phyloP scores from a whole-genome alignment of 1,284 basidiomycete species.

The Baeospora myosura region DNA sequence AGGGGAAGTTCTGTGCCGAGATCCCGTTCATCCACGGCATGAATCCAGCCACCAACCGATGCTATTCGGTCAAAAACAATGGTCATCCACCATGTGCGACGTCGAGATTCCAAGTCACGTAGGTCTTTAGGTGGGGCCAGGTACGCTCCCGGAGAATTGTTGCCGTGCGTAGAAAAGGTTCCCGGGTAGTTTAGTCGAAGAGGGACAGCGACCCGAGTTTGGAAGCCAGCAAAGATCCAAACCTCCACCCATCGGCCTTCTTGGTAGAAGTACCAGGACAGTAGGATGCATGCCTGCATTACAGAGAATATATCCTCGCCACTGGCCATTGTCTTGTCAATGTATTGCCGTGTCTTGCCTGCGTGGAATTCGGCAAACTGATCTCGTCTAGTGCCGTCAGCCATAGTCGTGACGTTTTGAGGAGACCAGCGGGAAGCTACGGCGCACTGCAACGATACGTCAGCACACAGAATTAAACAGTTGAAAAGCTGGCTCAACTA shows the following conservation, averaged over 20 bases:
- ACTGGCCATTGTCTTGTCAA: constrained; percentile 78
- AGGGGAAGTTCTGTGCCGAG: constrained; percentile 75
- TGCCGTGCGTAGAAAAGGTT: constrained; percentile 63
- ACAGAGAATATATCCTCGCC: constrained; percentile 79
- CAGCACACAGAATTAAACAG: constrained; percentile 1
- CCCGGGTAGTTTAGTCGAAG: constrained; percentile 76
- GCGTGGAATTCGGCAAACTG: constrained; percentile 81
- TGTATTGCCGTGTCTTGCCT: constrained; percentile 73
- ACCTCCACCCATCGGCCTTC: constrained; percentile 85
- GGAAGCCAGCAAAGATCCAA: constrained; percentile 81
- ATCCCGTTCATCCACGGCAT: constrained; percentile 73
- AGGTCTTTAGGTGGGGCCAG: constrained; percentile 69
- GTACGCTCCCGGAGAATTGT: constrained; percentile 65
- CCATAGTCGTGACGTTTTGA: constrained; percentile 52
- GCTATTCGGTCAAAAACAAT: constrained; percentile 78
- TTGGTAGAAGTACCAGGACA: constrained; percentile 84
- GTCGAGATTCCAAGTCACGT: constrained; percentile 65
- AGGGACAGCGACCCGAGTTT: constrained; percentile 78
- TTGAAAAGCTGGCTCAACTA: constrained; percentile 30
- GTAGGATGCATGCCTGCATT: constrained; percentile 75
- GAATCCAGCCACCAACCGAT: constrained; percentile 83
- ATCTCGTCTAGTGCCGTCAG: constrained; percentile 68
- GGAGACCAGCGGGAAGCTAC: constrained; percentile 76
- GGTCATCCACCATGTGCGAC: constrained; percentile 84
- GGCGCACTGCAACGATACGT: constrained; percentile 51